Evolutionary conservation across 495 filamentous ascomycete genomes (phyloP).

Genomic region (Sordaria brevicollis): DNA sequence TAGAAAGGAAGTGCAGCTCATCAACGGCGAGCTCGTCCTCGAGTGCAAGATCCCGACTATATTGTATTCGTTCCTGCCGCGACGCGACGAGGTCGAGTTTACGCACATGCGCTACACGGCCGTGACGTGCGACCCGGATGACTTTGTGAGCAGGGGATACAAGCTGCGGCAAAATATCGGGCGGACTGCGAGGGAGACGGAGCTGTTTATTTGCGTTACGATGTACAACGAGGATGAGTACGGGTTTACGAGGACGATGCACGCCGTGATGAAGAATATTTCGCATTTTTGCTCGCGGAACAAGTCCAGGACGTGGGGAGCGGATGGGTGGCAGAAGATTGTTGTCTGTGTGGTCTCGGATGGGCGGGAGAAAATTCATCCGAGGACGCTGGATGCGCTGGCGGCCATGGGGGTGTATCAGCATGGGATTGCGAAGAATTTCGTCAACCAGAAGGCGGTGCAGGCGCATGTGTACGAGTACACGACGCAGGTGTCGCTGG

Average conservation of each 20-base stretch:
- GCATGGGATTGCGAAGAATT: conserved; percentile 95
- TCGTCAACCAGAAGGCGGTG: conserved; percentile 80
- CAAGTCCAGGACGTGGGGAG: conserved; percentile 92
- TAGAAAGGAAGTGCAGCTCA: conserved; percentile 87
- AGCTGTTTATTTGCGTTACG: conserved; percentile 93
- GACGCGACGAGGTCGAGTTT: conserved; percentile 88
- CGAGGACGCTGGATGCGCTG: conserved; percentile 86
- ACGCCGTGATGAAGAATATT: conserved; percentile 97
- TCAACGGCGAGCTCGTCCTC: conserved; percentile 94
- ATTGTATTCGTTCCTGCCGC: conserved; percentile 85
- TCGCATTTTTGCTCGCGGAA: conserved; percentile 87
- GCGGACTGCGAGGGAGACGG: conserved; percentile 79
- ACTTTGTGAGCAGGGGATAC: conserved; percentile 80
- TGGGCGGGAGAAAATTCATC: conserved; percentile 88
- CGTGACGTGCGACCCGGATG: conserved; percentile 97
- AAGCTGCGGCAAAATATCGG: conserved; percentile 94
- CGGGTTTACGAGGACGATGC: conserved; percentile 94
- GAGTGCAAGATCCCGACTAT: conserved; percentile 99
- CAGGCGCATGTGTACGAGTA: conserved; percentile 97
- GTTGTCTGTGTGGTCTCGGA: conserved; percentile 95
- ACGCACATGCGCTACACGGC: conserved; percentile 99
- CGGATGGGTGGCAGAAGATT: conserved; percentile 98
- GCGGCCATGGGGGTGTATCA: conserved; percentile 99
- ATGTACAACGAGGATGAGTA: conserved; percentile 99
- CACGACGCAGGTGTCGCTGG: conserved; percentile 93